Evolutionary conservation across 1,284 basidiomycete species (phyloP).

Genomic region (Cryptococcus jaspeensis): DNA sequence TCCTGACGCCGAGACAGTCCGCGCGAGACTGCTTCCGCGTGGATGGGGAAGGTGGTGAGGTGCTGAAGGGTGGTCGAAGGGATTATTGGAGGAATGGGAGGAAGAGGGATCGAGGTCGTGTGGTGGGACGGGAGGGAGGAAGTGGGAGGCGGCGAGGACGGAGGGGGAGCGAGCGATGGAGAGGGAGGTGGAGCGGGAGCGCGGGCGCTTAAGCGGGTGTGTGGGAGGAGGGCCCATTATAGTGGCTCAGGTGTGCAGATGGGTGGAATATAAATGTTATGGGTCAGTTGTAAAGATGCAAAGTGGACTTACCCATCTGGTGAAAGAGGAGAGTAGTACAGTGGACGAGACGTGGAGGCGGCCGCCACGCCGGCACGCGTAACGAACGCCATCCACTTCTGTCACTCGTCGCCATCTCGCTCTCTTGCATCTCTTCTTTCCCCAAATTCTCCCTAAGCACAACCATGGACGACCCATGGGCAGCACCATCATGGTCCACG

Average conservation of each 20-base stretch:
- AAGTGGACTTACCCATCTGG: not conserved
- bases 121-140: slow-evolving; percentile 3
- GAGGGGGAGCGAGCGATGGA: slow-evolving; percentile 28
- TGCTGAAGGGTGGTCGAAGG: not conserved
- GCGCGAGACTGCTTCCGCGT: not conserved
- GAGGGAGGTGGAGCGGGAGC: slow-evolving; percentile 20
- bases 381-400: no score
- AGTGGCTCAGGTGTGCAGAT: no score
- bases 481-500: slow-evolving; percentile 29
- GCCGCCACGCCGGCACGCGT: not conserved
- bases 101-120: slow-evolving; percentile 2
- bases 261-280: no score
- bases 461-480: slow-evolving; percentile 42
- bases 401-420: not conserved
- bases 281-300: no score
- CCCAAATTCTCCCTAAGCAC: not conserved
- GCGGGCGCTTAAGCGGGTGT: not conserved
- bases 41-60: not conserved
- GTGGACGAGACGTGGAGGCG: not conserved
- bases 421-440: not conserved
- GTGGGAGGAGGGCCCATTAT: not conserved
- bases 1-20: not conserved
- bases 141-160: slow-evolving; percentile 16
- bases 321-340: not conserved
- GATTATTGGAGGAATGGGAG: not conserved